Conservation (phyloP, 2,329 filamentous ascomycete species). For the Clonostachys chloroleuca region DNA sequence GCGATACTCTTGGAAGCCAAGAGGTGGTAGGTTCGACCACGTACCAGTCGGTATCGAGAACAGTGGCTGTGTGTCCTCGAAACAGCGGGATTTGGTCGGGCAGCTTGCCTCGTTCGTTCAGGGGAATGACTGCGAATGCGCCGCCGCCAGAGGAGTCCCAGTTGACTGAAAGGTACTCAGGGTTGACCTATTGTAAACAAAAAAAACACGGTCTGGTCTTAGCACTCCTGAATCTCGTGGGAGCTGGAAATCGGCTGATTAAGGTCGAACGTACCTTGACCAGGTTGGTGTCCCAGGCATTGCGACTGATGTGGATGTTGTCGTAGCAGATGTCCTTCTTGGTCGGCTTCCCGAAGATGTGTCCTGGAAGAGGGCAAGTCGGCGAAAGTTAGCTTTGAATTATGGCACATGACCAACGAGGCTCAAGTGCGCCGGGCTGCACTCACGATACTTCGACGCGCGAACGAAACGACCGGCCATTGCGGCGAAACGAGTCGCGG, state of each 20-base stretch:
- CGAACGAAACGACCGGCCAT: slow-evolving; percentile 65
- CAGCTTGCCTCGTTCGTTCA: slow-evolving; percentile 83
- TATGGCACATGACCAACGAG: too few species aligned
- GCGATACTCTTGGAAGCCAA: not conserved
- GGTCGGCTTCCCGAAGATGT: slow-evolving; percentile 95
- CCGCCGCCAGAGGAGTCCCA: slow-evolving; percentile 96
- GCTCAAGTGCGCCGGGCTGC: too few species aligned
- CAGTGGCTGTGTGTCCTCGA: slow-evolving; percentile 90
- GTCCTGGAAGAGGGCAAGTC: slow-evolving; percentile 54
- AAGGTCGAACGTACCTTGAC: slow-evolving; percentile 67
- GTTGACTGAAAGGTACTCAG: slow-evolving; percentile 94
- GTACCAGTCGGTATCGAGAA: slow-evolving; percentile 96
- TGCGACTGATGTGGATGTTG: slow-evolving; percentile 93
- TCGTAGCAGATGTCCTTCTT: slow-evolving; percentile 99
- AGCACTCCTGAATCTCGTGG: not conserved
- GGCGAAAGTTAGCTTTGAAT: slow-evolving; percentile 10
- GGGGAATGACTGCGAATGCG: slow-evolving; percentile 91
- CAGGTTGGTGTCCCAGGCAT: slow-evolving; percentile 99
- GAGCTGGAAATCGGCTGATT: not conserved
- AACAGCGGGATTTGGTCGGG: slow-evolving; percentile 94
- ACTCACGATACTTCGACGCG: slow-evolving; percentile 64
- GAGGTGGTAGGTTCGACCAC: slow-evolving; percentile 15
- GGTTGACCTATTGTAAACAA: slow-evolving; percentile 67
- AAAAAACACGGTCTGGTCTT: not conserved
- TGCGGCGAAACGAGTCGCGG: slow-evolving; percentile 5